Conservation (phyloP, 805 yeast genomes). For the Yamadazyma kitorensis region DNA sequence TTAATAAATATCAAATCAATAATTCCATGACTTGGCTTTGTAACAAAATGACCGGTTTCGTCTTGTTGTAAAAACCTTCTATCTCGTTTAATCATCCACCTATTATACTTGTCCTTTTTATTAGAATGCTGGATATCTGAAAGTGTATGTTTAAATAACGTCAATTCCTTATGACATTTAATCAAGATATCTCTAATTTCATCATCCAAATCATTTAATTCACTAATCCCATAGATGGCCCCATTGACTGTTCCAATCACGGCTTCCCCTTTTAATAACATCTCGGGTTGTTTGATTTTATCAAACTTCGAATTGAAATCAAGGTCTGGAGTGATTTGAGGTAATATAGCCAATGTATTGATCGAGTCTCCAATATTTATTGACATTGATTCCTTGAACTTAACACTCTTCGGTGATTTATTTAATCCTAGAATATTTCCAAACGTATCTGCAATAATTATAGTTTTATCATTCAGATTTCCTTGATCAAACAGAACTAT, state of each 20-base stretch:
- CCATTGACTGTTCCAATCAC: slow-evolving; percentile 29
- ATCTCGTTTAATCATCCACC: slow-evolving; percentile 11
- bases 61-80: slow-evolving; percentile 15
- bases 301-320: slow-evolving; percentile 11
- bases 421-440: slow-evolving; percentile 24
- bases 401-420: slow-evolving; percentile 2
- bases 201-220: slow-evolving; percentile 12
- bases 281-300: background rate
- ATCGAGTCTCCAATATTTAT: slow-evolving; percentile 29
- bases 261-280: slow-evolving; percentile 7
- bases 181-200: slow-evolving; percentile 12
- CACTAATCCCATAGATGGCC: slow-evolving; percentile 19
- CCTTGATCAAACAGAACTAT: slow-evolving; percentile 2
- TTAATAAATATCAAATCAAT: slow-evolving; percentile 17
- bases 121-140: slow-evolving; percentile 8
- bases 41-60: slow-evolving; percentile 12
- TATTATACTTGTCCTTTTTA: slow-evolving; percentile 11
- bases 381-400: slow-evolving; percentile 11
- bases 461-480: background rate
- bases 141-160: slow-evolving; percentile 7
- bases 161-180: slow-evolving; percentile 15
- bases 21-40: slow-evolving; percentile 12
- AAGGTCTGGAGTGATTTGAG: background rate
- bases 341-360: slow-evolving; percentile 18
- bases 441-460: slow-evolving; percentile 24